phyloP scores from a whole-genome alignment of 129 eudicot genomes.

The Flaveria bidentis region DNA sequence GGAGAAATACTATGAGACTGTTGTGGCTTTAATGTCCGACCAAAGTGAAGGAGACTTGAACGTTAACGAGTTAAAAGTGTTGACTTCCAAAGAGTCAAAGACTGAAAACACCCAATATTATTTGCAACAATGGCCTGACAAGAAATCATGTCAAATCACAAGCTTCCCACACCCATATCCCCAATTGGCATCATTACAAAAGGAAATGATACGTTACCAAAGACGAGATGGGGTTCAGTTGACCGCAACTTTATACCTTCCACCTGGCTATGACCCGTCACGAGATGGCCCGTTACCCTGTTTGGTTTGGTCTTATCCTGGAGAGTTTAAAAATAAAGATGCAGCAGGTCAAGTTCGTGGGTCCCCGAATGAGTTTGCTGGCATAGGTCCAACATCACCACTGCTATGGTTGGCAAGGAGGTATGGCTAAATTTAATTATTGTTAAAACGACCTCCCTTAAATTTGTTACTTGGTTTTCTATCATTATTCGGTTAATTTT shows the following conservation, averaged over 20 bases:
- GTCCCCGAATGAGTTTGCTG: slow-evolving; percentile 92
- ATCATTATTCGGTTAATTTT: neutral
- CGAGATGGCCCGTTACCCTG: slow-evolving; percentile 97
- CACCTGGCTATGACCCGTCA: slow-evolving; percentile 87
- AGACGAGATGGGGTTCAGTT: slow-evolving; percentile 95
- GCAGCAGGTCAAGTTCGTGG: slow-evolving; percentile 99
- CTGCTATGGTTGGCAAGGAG: slow-evolving; percentile 95
- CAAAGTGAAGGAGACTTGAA: slow-evolving; percentile 62
- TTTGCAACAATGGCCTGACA: slow-evolving; percentile 85
- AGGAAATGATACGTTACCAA: slow-evolving; percentile 88
- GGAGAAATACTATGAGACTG: slow-evolving; percentile 83
- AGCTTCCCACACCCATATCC: slow-evolving; percentile 96
- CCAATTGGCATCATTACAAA: slow-evolving; percentile 77
- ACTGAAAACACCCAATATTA: slow-evolving; percentile 92
- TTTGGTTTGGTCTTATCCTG: slow-evolving; percentile 95
- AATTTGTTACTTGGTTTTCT: neutral
- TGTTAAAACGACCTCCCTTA: neutral
- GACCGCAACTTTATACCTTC: slow-evolving; percentile 91
- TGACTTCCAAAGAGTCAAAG: slow-evolving; percentile 93
- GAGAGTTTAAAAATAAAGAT: slow-evolving; percentile 93
- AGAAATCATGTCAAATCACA: slow-evolving; percentile 65
- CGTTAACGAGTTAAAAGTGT: slow-evolving; percentile 55
- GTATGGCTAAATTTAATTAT: slow-evolving; percentile 28
- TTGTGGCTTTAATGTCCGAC: slow-evolving; percentile 90
- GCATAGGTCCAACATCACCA: slow-evolving; percentile 91